phyloP scores from a whole-genome alignment of 257 asterid species.

The Nyctanthes arbortristis region DNA sequence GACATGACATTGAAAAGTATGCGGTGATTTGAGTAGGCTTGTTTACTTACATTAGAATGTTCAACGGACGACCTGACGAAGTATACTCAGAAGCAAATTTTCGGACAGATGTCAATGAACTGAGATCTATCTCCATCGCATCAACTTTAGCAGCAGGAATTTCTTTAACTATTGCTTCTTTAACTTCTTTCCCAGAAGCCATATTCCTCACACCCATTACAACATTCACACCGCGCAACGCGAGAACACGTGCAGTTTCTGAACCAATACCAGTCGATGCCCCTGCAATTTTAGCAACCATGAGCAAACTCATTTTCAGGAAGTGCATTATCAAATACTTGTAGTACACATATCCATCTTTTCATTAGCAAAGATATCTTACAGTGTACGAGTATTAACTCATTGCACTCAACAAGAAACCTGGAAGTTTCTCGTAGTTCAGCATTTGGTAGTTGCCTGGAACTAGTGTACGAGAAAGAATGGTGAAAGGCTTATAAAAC shows the following conservation, averaged over 20 bases:
- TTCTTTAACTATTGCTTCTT: slow-evolving; percentile 50
- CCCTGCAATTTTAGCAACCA: slow-evolving; percentile 43
- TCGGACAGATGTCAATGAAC: slow-evolving; percentile 67
- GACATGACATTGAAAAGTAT: no score
- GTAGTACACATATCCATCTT: no score
- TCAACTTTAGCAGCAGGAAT: slow-evolving; percentile 74
- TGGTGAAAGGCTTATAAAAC: no score
- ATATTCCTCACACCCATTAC: slow-evolving; percentile 73
- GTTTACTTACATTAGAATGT: slow-evolving; percentile 81
- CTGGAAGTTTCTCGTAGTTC: no score
- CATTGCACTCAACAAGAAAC: no score
- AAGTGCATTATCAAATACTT: no score
- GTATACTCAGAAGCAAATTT: slow-evolving; percentile 66
- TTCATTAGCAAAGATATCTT: no score
- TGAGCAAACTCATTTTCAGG: no score
- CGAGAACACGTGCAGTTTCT: slow-evolving; percentile 88
- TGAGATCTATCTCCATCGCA: slow-evolving; percentile 80
- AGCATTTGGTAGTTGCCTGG: no score
- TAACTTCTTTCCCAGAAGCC: slow-evolving; percentile 55
- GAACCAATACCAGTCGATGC: slow-evolving; percentile 90
- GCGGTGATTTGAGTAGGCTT: not conserved
- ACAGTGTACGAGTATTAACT: no score
- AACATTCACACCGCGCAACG: slow-evolving; percentile 75
- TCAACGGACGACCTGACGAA: slow-evolving; percentile 64
- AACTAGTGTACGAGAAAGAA: no score